Base-by-base conservation (phyloP, 768 basidiomycete genomes). In the Lentinula detonsa region DNA sequence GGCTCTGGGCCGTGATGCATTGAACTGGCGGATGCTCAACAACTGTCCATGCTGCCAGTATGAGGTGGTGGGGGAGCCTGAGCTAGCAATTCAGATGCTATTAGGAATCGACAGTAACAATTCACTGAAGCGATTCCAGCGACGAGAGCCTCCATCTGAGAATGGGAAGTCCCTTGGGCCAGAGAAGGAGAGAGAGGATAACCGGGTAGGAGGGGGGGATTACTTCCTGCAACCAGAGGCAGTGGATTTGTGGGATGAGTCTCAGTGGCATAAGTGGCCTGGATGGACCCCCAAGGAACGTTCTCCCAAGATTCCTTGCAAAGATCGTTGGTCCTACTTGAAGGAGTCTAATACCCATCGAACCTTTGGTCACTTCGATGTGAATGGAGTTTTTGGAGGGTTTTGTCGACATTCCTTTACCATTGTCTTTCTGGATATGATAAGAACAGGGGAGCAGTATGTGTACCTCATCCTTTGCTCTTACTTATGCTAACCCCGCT, bases 191-290 rank as follows among this genome's bases (percentile, higher is more conserved):
- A 43, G 42, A 16, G 23, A 37, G 10, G 69, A 70, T 31, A 10
- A 56, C 8, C 55, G 63, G 6, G 18, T 13, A 10, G 63, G 64
- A 0, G 33, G 54, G 0, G 63, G 66, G 1, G 63, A 66, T 51
- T 69, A 67, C 54, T 68, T 67, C 34, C 35, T 73, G 11, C 61
- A 43, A 1, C 21, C 60, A 3, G 64, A 66, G 16, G 15, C 55
- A 15, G 67, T 71, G 0, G 65, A 71, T 59, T 18, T 33, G 4
- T 72, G 68, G 70, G 65, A 65, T 13, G 61, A 65, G 31, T 31
- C 15, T 18, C 43, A 45, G 18, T 28, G 28, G 28, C 28, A 28
- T 28, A 28, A 28, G 4, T 28, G 28, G 28, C 28, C 28, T 3
- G 28, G 28, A 28, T 28, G 28, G 28, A 28, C 28, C 28, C 28